Base-by-base conservation (phyloP, 805 yeast species). In the Pichia occidentalis region DNA sequence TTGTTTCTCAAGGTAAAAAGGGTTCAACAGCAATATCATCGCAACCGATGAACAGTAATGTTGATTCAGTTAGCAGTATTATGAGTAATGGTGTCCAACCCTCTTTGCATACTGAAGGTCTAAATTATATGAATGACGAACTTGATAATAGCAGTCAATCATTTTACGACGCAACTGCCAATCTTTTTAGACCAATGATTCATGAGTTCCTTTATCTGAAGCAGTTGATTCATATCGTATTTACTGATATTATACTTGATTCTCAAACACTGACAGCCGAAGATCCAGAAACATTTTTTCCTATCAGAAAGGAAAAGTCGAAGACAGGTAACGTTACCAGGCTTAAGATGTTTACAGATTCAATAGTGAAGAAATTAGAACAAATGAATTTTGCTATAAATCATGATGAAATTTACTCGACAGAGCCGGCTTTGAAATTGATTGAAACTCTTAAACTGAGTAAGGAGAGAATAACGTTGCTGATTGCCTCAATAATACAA, bases 191-290 rank as follows among this genome's bases (percentile, higher is more conserved):
- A 43, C 78, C 80, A 0, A 60, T 70, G 19, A 64, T 74, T 4
- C 64, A 80, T n/a, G 94, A 84, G 35, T 86, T 83, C 53, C 73
- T 79, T 51, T 81, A 80, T 44, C 62, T 72, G 32, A 87, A 86
- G 50, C 95, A 86, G 54, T 68, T 71, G 7, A 55, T 84, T 19
- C 88, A 85, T 55, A 75, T 80, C 46, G 54, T 69, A 4, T 63
- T 79, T 23, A 63, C 77, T 3, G 69, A 70, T 21, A 65, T 82
- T 5, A 65, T 85, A 9, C 71, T 84, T 70, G 75, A 78, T 32
- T 69, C 83, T 0, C 95, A 85, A 53, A 66, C 76, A 10, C 59
- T 84, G 9, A 80, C 92, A 0, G 58, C 83, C 9, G 74, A 70
- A 21, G 94, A 84, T 52, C 86, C 92, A 1, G 86, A 81, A 42